Percentiles rank a stretch among this genome's conserved stretches.
These are phyloP conservation scores for Brettanomyces sp. DNA, from an alignment of 805 yeast genomes.

Conservation along the genomic window DNA sequence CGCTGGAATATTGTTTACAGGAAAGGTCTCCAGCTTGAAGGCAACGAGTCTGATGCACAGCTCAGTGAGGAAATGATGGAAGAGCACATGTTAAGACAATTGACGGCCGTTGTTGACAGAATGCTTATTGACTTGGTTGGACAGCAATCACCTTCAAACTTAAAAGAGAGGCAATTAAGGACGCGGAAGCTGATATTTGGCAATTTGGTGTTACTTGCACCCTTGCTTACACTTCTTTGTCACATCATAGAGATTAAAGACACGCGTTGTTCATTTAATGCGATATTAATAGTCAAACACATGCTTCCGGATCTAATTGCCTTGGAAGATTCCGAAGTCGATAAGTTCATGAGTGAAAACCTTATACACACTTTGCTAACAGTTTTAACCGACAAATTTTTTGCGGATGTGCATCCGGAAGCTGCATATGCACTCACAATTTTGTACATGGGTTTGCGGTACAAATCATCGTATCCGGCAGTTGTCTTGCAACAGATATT, in stretches of 20 bases:
- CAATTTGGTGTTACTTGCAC: slow-evolving; percentile 61
- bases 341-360: slow-evolving; percentile 52
- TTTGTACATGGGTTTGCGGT: slow-evolving; percentile 63
- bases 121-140: slow-evolving; percentile 82
- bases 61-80: slow-evolving; percentile 98
- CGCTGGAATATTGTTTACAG: slow-evolving; percentile 67
- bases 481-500: slow-evolving; percentile 44
- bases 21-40: slow-evolving; percentile 48
- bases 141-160: slow-evolving; percentile 43
- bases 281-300: slow-evolving; percentile 70
- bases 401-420: slow-evolving; percentile 81
- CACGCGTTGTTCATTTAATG: slow-evolving; percentile 86
- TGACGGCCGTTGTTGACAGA: slow-evolving; percentile 86
- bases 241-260: slow-evolving; percentile 79
- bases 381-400: slow-evolving; percentile 64
- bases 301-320: slow-evolving; percentile 60
- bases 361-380: slow-evolving; percentile 61
- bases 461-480: slow-evolving; percentile 62
- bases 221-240: slow-evolving; percentile 64
- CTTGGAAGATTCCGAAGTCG: slow-evolving; percentile 61
- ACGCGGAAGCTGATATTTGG: slow-evolving; percentile 59
- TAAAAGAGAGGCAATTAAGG: slow-evolving; percentile 52
- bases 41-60: slow-evolving; percentile 60
- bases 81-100: slow-evolving; percentile 85
- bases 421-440: slow-evolving; percentile 85